Conservation (phyloP, 1,284 basidiomycete genomes). For the Sparassis latifolia region DNA sequence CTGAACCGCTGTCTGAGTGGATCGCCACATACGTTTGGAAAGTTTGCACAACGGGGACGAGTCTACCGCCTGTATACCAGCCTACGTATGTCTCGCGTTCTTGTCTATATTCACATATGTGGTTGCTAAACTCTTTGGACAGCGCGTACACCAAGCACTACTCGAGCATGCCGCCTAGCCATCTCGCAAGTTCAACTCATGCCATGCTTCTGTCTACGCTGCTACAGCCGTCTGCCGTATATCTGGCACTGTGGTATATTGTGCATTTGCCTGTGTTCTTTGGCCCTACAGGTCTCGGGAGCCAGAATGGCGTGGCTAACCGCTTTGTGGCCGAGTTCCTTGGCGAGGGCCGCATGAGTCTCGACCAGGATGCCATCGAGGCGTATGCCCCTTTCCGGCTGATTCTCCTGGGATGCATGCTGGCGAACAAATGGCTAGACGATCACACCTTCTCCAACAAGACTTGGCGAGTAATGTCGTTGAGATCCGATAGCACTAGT, state of each 20-base stretch:
- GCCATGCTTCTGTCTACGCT: conserved; percentile 72
- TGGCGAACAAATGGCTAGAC: conserved; percentile 90
- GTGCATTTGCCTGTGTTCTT: conserved; percentile 68
- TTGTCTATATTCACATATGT: neutral
- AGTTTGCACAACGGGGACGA: conserved; percentile 61
- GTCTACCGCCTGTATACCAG: conserved; percentile 38
- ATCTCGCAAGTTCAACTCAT: conserved; percentile 61
- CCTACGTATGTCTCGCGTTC: conserved; percentile 20
- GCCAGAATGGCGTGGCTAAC: conserved; percentile 30
- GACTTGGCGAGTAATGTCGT: conserved; percentile 62
- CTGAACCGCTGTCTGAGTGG: conserved; percentile 73
- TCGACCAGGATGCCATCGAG: conserved; percentile 48
- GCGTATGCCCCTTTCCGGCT: conserved; percentile 61
- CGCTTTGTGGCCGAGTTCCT: conserved; percentile 59
- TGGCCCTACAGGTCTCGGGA: conserved; percentile 37
- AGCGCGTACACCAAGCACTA: conserved; percentile 33
- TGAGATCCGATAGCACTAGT: neutral
- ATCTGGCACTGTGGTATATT: conserved; percentile 81
- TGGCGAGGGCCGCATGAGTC: conserved; percentile 37
- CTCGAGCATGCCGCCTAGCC: conserved; percentile 40
- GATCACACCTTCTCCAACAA: conserved; percentile 91
- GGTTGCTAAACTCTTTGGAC: conserved; percentile 10
- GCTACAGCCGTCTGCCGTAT: conserved; percentile 73
- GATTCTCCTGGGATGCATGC: conserved; percentile 78
- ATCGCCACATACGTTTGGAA: conserved; percentile 74